Evolutionary conservation across 306 rosid genomes (phyloP), one percentile per base, ranked within the genome.

Genomic region (Medicago lupulina): DNA sequence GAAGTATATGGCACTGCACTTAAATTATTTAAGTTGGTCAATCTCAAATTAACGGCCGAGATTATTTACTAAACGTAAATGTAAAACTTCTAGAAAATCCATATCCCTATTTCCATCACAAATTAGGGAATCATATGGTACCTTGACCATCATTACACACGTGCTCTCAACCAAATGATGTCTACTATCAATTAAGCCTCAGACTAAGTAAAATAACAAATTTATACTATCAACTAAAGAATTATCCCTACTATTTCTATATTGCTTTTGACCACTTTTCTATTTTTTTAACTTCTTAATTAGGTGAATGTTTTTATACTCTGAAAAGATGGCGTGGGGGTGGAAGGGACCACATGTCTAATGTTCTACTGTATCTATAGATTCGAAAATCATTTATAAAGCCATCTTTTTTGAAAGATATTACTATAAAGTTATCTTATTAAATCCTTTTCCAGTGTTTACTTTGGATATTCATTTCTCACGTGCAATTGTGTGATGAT

Each of bases 121-220:
- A 78, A 62, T 70, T 46, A 46, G 73, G 66, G 41, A 75, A 72
- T 78, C 70, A 74, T 62, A 62, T 39, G 77, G 49, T 39, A 49
- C 63, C 28, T 16, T 36, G 14, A 54, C 40, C 78, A 79, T 83
- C 83, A 83, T 79, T 54, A 74, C 83, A 70, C 83, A 83, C 86
- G 86, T 74, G 83, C 83, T 83, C 80, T 78, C 74, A 31, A 64
- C 39, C 39, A 63, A 83, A 75, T 83, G 75, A 83, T 83, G 86
- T 38, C 78, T 38, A 47, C 75, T 63, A 74, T 79, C 83, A 79
- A 83, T 63, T 71, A 83, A 83, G 75, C 78, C 72, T 63, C 75
- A 66, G 44, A 75, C 81, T 53, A 75, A 70, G 79, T 51, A 74
- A 80, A 80, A 70, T 71, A 43, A 53, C 34, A 34, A 19, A 15